Base-by-base conservation (phyloP, 2,329 filamentous ascomycete genomes). In the Cladosporium sp. region DNA sequence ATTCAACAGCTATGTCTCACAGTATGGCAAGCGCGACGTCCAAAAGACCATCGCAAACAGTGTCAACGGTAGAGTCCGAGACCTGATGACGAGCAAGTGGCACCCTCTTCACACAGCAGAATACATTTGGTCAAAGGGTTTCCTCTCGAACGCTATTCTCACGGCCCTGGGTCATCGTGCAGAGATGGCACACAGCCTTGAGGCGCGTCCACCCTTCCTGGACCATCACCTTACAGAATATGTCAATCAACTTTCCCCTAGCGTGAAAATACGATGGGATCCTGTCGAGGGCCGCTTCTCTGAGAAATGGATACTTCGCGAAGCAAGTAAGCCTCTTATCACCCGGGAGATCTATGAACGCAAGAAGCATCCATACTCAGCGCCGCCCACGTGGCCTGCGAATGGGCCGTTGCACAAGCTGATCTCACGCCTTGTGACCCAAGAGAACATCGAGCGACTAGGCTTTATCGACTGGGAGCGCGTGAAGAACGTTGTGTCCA, bases 181-280 rank as follows among this genome's bases (percentile, higher is more conserved):
- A 40, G 65, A 66, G 28, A 75, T 76, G 74, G 70, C 68, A 4
- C 69, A 74, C 60, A 69, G 69, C 18, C 68, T 75, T 44, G 75
- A 77, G 66, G 70, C 69, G 7, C 71, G 75, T 3, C 70, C 73
- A 1, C 72, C 75, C 1, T 77, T 77, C 65, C 69, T 76, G 7
- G 75, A 77, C 56, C 75, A 77, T 57, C 68, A 72, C 8, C 66
- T 77, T 6, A 75, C 74, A 0, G 73, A 76, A 64, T 76, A 74
- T 44, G 73, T 70, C 10, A 73, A 74, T 55, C 46, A 46, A 10
- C 64, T 77, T 0, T 76, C 76, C 10, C 75, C 75, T 0, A 75
- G 71, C 44, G 59, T 77, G 53, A 78, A 78, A 63, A 59, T 66
- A 21, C 52, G 55, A n/a, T 66, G 59, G 26, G 21, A 64, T 21